Percentiles rank a stretch among this genome's conserved stretches.
phyloP scores from a whole-genome alignment of 2,329 filamentous ascomycete genomes.

The Colletotrichum higginsianum region DNA sequence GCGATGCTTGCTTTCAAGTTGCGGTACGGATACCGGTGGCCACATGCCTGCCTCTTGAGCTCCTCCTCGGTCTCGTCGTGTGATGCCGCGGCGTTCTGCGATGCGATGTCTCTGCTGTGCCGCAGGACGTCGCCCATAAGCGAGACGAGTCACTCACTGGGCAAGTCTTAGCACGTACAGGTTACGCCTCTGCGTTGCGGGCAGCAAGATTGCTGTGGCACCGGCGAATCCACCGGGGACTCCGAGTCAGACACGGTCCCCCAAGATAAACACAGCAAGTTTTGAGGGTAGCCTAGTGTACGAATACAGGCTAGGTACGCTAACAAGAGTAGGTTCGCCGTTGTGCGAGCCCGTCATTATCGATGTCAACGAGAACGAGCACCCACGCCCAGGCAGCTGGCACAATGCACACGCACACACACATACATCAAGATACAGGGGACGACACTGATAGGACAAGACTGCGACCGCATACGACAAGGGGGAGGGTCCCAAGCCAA shows the following conservation, averaged over 20 bases:
- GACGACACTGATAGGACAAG: slow-evolving; percentile 22
- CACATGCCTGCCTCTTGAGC: slow-evolving; percentile 32
- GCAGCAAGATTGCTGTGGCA: slow-evolving; percentile 41
- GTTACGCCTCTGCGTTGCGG: slow-evolving; percentile 15
- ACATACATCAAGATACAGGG: slow-evolving; percentile 15
- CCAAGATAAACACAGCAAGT: slow-evolving; percentile 35
- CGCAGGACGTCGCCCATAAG: slow-evolving; percentile 18
- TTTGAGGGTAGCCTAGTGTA: slow-evolving; percentile 26
- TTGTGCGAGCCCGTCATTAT: slow-evolving; percentile 5
- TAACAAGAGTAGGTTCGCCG: not conserved
- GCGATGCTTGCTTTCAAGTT: slow-evolving; percentile 22
- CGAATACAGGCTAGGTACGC: slow-evolving; percentile 1
- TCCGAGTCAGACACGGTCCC: slow-evolving; percentile 38
- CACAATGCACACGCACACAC: not conserved
- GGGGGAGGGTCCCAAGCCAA: slow-evolving; percentile 1
- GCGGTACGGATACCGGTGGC: slow-evolving; percentile 15
- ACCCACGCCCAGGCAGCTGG: slow-evolving; percentile 9
- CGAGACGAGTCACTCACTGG: slow-evolving; percentile 22
- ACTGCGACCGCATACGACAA: slow-evolving; percentile 11
- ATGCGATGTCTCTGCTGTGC: slow-evolving; percentile 18
- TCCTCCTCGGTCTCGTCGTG: slow-evolving; percentile 10
- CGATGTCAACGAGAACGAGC: not conserved
- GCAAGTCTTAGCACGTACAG: slow-evolving; percentile 29
- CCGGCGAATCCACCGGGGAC: slow-evolving; percentile 37
- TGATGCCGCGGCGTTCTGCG: slow-evolving; percentile 10